phyloP scores from a whole-genome alignment of 371 early-diverging fungal genomes.

The Mucor circinelloides region DNA sequence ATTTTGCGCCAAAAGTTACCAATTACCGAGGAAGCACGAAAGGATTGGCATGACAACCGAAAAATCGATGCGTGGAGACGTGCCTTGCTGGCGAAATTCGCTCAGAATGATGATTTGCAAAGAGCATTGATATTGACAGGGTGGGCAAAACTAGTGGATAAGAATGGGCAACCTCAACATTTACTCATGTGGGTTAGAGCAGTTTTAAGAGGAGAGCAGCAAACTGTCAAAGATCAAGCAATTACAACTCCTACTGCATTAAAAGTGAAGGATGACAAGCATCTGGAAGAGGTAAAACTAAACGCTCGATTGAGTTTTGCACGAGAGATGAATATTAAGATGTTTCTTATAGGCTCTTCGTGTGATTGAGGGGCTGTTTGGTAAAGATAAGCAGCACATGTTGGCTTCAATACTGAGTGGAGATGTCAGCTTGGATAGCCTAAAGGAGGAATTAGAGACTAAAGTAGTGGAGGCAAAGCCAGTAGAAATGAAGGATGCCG shows the following conservation, averaged over 20 bases:
- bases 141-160: constrained; percentile 31
- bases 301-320: not conserved
- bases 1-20: not conserved
- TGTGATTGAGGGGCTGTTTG: constrained; percentile 28
- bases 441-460: not conserved
- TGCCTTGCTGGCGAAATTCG: constrained; percentile 33
- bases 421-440: not conserved
- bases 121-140: constrained; percentile 33
- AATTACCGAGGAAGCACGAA: constrained; percentile 10
- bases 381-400: constrained; percentile 26
- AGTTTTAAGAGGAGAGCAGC: constrained; percentile 26
- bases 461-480: constrained; percentile 12
- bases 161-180: constrained; percentile 11
- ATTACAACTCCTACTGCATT: not conserved
- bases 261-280: constrained; percentile 20
- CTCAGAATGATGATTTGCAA: constrained; percentile 35
- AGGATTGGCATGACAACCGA: constrained; percentile 20
- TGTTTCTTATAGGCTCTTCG: constrained; percentile 14
- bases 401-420: constrained; percentile 12
- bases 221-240: constrained; percentile 1
- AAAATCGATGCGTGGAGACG: constrained; percentile 22
- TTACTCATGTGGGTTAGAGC: constrained; percentile 34
- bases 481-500: constrained; percentile 31
- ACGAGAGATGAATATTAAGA: not conserved
- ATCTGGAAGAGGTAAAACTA: constrained; percentile 11